phyloP scores from a whole-genome alignment of 352 stramenopile species.

The Phytophthora sojae region DNA sequence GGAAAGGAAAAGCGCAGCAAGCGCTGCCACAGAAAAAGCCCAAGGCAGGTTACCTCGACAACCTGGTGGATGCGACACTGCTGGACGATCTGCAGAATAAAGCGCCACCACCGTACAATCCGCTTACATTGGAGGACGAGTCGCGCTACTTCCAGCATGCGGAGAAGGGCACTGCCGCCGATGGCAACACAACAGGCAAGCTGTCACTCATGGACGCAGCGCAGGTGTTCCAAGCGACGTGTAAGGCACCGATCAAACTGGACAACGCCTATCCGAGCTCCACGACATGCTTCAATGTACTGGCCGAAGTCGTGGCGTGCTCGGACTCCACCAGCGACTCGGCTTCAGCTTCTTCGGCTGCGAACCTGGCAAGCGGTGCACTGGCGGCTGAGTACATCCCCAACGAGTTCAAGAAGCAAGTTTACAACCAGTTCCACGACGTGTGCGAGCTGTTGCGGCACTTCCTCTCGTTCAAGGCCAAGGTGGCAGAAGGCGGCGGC shows the following conservation, averaged over 20 bases:
- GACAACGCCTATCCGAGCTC: constrained; percentile 66
- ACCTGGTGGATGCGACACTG: constrained; percentile 63
- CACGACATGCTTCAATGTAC: constrained; percentile 60
- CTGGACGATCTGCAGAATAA: constrained; percentile 78
- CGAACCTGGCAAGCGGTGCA: constrained; percentile 58
- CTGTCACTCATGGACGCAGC: constrained; percentile 44
- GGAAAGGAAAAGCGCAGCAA: constrained; percentile 23
- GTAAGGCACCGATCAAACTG: constrained; percentile 50
- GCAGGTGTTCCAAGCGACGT: constrained; percentile 56
- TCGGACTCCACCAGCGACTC: constrained; percentile 66
- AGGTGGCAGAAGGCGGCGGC: constrained; percentile 59
- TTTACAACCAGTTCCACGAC: constrained; percentile 89
- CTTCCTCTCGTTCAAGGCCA: constrained; percentile 85
- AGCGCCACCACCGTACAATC: constrained; percentile 65
- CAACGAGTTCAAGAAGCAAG: constrained; percentile 88
- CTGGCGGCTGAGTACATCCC: constrained; percentile 80
- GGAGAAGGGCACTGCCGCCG: constrained; percentile 32
- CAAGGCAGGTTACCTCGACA: constrained; percentile 56
- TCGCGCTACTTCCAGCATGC: constrained; percentile 83
- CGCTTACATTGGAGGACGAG: constrained; percentile 83
- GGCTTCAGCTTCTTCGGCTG: constrained; percentile 57
- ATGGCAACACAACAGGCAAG: constrained; percentile 27
- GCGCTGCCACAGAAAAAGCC: constrained; percentile 57
- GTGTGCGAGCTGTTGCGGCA: constrained; percentile 85
- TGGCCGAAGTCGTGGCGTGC: constrained; percentile 71